Base-by-base conservation (phyloP, 305 asterid species). In the Withania somnifera region DNA sequence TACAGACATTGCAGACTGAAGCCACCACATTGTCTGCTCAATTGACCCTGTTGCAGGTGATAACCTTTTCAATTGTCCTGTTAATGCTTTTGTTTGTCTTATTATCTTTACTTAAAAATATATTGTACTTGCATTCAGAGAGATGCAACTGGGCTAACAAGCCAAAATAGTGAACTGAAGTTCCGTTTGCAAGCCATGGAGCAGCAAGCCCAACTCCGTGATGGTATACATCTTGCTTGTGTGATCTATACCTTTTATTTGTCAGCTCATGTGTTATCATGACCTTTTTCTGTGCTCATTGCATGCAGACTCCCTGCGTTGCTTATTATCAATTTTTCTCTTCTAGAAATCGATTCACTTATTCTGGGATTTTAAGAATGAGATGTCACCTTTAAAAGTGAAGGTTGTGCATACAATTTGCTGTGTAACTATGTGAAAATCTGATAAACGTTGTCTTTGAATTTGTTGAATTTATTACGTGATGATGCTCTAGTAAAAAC, bases 1-100 rank as follows among this genome's bases (percentile, higher is more conserved):
- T 94, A 53, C 98, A 92, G 83, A 96, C 97, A 7, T 86, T 96
- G 82, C 98, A 96, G 88, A 91, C 97, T 45, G 99, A 96, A 87
- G 99, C 99, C 13, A 93, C 99, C 77, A 93, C 99, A 52, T 84
- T 95, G 84, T 94, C 99, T 80, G 96, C 99, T 7, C 97, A 95
- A 87, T 91, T 95, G 53, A 92, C 98, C 81, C 78, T 91, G 79
- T 92, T 94, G 86, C 97, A 94, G 92, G 99, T 96, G 82, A 82
- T 90, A 15, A 54, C 42, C 30, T 77, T 40, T 36, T 52, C 50
- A 19, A 58, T 78, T 54, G 45, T 52, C 63, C 34, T 75, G 36
- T 77, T 30, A 54, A 24, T 68, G 1, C 32, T 11, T 75, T 66
- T 69, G n/a, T 9, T 9, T 8, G 53, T 60, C 20, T 15, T 61